Conservation (phyloP, 2,329 filamentous ascomycete species). For the Fusarium scirpi region DNA sequence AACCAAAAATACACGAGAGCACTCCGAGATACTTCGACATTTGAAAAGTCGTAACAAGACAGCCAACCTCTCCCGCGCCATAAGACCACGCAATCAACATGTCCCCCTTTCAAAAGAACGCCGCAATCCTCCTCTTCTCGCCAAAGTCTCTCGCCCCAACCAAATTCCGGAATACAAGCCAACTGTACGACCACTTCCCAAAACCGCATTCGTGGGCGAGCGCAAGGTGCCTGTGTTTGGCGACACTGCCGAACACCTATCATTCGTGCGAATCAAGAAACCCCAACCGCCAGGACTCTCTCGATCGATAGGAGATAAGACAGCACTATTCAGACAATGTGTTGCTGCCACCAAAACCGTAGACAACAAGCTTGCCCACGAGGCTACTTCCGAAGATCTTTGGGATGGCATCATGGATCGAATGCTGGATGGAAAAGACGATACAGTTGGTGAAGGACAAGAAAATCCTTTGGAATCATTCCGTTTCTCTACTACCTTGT, state of each 20-base stretch:
- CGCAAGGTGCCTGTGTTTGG: conserved; percentile 66
- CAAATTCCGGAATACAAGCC: conserved; percentile 62
- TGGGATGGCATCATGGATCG: conserved; percentile 60
- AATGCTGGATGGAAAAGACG: conserved; percentile 41
- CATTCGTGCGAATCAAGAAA: conserved; percentile 75
- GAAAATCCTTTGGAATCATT: conserved; percentile 47
- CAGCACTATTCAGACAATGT: conserved; percentile 57
- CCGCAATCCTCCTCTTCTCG: conserved; percentile 46
- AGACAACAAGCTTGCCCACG: conserved; percentile 51
- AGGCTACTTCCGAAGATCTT: conserved; percentile 57
- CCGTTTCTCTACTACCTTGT: conserved; percentile 47
- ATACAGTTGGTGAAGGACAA: not conserved
- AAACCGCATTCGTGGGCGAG: conserved; percentile 55
- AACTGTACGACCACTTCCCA: conserved; percentile 61
- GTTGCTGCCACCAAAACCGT: conserved; percentile 55
- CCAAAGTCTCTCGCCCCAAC: conserved; percentile 50
- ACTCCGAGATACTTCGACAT: conserved; percentile 57
- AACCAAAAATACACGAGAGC: conserved; percentile 53
- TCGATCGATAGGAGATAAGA: conserved; percentile 67
- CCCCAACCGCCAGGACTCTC: conserved; percentile 72
- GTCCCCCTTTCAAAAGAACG: conserved; percentile 31
- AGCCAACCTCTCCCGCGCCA: conserved; percentile 41
- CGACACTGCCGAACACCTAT: conserved; percentile 65
- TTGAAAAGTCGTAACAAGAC: conserved; percentile 50
- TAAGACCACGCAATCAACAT: conserved; percentile 1